Evolutionary conservation across 768 basidiomycete species (phyloP).

Genomic region (Hericium alpestre): DNA sequence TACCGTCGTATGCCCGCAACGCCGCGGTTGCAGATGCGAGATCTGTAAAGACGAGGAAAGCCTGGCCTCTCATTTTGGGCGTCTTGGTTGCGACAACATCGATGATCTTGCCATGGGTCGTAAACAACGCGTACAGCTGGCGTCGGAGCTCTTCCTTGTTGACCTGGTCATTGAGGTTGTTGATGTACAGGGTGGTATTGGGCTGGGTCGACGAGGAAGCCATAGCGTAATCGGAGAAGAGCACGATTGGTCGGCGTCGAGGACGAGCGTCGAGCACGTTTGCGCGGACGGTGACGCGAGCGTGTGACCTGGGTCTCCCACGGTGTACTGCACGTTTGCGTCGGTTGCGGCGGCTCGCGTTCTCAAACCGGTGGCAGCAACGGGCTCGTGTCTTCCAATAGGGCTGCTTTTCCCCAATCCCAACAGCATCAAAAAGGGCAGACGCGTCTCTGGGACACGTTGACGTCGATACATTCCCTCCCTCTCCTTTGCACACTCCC

Average conservation of each 20-base stretch:
- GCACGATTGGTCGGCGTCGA: not conserved
- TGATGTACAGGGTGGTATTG: constrained; percentile 81
- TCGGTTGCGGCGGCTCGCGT: too few species aligned
- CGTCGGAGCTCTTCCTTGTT: constrained; percentile 81
- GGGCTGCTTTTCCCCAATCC: too few species aligned
- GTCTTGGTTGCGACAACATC: constrained; percentile 87
- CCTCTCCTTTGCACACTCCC: too few species aligned
- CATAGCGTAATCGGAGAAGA: constrained; percentile 17
- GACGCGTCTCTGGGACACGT: too few species aligned
- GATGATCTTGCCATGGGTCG: constrained; percentile 86
- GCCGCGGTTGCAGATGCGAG: constrained; percentile 85
- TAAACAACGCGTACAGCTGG: constrained; percentile 83
- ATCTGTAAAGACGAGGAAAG: constrained; percentile 92
- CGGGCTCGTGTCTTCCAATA: too few species aligned
- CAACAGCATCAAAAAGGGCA: too few species aligned
- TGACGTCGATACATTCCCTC: too few species aligned
- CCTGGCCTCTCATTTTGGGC: constrained; percentile 83
- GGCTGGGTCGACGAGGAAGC: constrained; percentile 53
- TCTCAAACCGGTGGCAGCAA: too few species aligned
- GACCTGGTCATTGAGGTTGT: constrained; percentile 87
- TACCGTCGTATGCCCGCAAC: constrained; percentile 86
- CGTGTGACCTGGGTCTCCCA: too few species aligned
- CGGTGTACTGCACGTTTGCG: too few species aligned
- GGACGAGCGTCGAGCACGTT: constrained; percentile 6
- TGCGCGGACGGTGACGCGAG: not conserved